phyloP scores from a whole-genome alignment of 345 rosid species.

The Eucalyptus grandis region DNA sequence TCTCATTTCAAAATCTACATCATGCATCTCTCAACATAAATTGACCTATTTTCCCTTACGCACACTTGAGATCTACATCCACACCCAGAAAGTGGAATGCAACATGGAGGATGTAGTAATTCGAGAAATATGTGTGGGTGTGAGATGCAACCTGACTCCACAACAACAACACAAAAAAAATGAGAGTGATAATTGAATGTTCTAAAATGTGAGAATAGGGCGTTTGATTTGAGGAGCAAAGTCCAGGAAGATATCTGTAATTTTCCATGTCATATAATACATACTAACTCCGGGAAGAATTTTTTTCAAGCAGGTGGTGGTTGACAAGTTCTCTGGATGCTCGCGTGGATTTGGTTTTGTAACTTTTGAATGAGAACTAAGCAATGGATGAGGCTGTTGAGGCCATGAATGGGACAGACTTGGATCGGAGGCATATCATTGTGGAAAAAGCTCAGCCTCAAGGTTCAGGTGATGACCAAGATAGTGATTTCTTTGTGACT shows the following conservation, averaged over 20 bases:
- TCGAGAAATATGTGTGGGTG: neutral
- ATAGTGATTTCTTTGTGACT: conserved; percentile 47
- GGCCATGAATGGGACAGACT: conserved; percentile 76
- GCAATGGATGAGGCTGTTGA: conserved; percentile 87
- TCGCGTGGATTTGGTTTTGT: conserved; percentile 95
- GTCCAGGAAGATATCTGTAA: neutral
- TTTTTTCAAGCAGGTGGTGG: conserved; percentile 40
- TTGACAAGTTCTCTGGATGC: conserved; percentile 72
- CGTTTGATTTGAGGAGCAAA: too few relatives aligned
- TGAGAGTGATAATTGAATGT: too few relatives aligned
- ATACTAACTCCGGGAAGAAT: neutral
- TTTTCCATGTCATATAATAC: neutral
- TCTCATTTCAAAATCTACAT: too few relatives aligned
- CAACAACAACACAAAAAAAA: too few relatives aligned
- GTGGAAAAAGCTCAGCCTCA: conserved; percentile 91
- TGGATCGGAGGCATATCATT: conserved; percentile 73
- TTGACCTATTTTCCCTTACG: too few relatives aligned
- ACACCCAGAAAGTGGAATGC: neutral
- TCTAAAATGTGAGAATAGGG: too few relatives aligned
- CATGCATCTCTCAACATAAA: too few relatives aligned
- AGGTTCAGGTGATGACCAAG: conserved; percentile 58
- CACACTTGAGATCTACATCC: neutral
- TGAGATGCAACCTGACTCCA: neutral
- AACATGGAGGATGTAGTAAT: neutral
- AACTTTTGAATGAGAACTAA: conserved; percentile 58